Percentiles rank a stretch among this genome's conserved stretches.
phyloP scores from a whole-genome alignment of 2,329 filamentous ascomycete species.

The Thielaviopsis cerberus region DNA sequence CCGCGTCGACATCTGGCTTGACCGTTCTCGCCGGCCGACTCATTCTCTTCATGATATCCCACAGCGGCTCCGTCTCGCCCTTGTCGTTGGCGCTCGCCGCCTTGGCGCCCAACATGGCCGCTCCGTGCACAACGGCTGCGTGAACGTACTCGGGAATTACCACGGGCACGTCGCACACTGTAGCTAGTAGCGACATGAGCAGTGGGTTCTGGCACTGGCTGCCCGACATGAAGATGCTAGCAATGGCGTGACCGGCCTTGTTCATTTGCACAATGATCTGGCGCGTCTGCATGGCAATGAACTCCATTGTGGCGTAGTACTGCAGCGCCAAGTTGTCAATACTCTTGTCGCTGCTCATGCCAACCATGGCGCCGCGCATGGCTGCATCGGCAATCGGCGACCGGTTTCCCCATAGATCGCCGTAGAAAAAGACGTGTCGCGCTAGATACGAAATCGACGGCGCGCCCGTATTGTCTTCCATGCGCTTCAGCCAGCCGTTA shows the following conservation, averaged over 20 bases:
- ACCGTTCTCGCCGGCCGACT: constrained; percentile 82
- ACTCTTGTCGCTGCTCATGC: constrained; percentile 69
- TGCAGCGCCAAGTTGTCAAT: constrained; percentile 73
- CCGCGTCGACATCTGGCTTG: constrained; percentile 49
- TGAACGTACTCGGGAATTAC: constrained; percentile 86
- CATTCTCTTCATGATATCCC: constrained; percentile 96
- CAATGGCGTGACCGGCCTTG: constrained; percentile 65
- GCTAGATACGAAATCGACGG: constrained; percentile 71
- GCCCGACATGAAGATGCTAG: constrained; percentile 95
- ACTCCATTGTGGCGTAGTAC: constrained; percentile 95
- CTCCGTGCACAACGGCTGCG: constrained; percentile 91
- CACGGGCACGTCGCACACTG: constrained; percentile 79
- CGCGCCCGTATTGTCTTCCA: constrained; percentile 49
- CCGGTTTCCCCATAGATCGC: constrained; percentile 90
- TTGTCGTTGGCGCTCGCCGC: constrained; percentile 61
- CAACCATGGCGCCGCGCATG: constrained; percentile 82
- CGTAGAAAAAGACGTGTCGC: constrained; percentile 96
- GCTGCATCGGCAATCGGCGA: constrained; percentile 80
- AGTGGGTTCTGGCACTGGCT: constrained; percentile 93
- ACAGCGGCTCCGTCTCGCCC: constrained; percentile 62
- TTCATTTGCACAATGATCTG: constrained; percentile 96
- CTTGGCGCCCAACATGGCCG: constrained; percentile 93
- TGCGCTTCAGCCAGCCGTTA: constrained; percentile 65
- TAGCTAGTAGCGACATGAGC: constrained; percentile 79
- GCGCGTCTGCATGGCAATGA: constrained; percentile 88